phyloP scores from a whole-genome alignment of 2,329 filamentous ascomycete species.

The Colletotrichum sp. region DNA sequence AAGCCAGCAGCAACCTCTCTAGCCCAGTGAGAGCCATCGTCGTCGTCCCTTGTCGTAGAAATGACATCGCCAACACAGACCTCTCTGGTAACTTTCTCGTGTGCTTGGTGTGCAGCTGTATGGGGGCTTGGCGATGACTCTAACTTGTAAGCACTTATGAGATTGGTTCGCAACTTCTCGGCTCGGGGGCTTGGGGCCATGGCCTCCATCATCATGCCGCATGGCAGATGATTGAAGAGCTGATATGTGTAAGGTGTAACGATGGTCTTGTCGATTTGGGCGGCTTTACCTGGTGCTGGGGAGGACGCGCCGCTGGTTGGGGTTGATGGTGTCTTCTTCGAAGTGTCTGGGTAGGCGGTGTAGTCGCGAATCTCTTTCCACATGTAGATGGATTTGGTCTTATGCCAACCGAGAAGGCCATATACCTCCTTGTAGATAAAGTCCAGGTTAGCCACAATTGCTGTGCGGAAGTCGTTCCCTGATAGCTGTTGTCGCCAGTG shows the following conservation, averaged over 20 bases:
- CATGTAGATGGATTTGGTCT: constrained; percentile 44
- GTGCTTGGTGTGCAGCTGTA: constrained; percentile 20
- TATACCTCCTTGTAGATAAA: constrained; percentile 72
- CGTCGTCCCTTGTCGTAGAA: constrained; percentile 48
- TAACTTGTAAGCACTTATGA: constrained; percentile 32
- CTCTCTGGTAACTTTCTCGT: background rate
- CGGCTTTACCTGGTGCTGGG: background rate
- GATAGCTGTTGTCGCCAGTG: constrained; percentile 59
- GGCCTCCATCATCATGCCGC: constrained; percentile 54
- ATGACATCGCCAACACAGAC: constrained; percentile 32
- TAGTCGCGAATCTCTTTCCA: constrained; percentile 58
- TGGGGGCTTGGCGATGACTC: constrained; percentile 30
- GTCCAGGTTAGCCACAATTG: constrained; percentile 62
- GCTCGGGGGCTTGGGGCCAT: constrained; percentile 32
- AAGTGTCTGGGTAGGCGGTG: constrained; percentile 29
- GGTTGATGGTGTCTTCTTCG: constrained; percentile 22
- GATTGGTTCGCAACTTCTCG: constrained; percentile 29
- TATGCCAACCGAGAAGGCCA: constrained; percentile 45
- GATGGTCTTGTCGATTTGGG: constrained; percentile 51
- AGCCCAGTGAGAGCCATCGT: constrained; percentile 63
- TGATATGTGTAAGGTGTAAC: constrained; percentile 73
- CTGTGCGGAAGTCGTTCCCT: constrained; percentile 65
- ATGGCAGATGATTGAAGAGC: constrained; percentile 69
- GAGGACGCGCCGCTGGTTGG: background rate
- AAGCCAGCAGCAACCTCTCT: constrained; percentile 48